Conservation (phyloP, 2,329 filamentous ascomycete species). For the Celoporthe dispersa region DNA sequence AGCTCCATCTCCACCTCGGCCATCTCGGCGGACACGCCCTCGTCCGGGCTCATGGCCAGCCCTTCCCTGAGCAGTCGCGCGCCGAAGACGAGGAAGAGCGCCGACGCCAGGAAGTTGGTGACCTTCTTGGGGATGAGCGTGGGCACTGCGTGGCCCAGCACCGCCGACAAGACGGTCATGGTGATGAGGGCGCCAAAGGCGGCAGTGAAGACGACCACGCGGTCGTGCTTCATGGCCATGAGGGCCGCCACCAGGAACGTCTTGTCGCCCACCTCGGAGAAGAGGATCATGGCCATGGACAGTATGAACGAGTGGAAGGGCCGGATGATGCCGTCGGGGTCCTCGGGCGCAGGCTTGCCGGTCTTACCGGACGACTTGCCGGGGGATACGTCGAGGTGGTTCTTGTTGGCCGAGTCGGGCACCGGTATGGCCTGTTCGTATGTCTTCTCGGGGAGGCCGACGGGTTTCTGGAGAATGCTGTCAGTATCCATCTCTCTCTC, state of each 20-base stretch:
- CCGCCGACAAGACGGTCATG: conserved; percentile 94
- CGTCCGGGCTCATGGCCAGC: conserved; percentile 83
- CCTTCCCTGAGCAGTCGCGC: conserved; percentile 84
- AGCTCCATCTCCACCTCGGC: conserved; percentile 94
- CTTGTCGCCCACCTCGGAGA: conserved; percentile 97
- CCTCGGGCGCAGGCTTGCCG: conserved; percentile 45
- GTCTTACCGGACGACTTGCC: conserved; percentile 34
- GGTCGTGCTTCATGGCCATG: conserved; percentile 98
- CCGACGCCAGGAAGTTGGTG: conserved; percentile 84
- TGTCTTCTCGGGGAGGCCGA: conserved; percentile 77
- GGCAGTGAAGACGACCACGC: conserved; percentile 89
- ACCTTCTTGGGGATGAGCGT: conserved; percentile 87
- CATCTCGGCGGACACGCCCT: conserved; percentile 96
- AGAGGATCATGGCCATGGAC: conserved; percentile 95
- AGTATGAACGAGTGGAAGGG: conserved; percentile 88
- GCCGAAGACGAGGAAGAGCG: conserved; percentile 89
- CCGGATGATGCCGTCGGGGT: conserved; percentile 67
- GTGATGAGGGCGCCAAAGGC: conserved; percentile 89
- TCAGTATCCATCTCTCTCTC: conserved; percentile 12
- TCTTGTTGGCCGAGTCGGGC: conserved; percentile 67
- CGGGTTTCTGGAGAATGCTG: conserved; percentile 67
- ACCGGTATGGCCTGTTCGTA: conserved; percentile 75
- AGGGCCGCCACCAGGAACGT: conserved; percentile 96
- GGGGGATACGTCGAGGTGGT: conserved; percentile 59
- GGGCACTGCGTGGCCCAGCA: conserved; percentile 90